Conservation (phyloP, 306 rosid genomes). For the Cucurbita ficifolia region DNA sequence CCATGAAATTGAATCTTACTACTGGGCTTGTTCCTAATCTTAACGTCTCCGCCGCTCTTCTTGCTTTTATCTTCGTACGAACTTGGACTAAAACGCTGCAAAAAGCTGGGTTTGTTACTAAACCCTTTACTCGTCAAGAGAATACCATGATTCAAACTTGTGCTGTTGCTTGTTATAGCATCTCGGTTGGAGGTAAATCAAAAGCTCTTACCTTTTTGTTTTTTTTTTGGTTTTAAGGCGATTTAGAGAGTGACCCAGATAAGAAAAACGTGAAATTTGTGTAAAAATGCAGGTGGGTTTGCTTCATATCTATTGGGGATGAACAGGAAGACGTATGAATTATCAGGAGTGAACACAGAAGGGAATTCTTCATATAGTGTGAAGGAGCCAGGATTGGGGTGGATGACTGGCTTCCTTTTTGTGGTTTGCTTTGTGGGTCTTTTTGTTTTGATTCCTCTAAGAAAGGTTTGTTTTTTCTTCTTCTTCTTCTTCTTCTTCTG, state of each 20-base stretch:
- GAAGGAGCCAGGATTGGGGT: conserved; percentile 78
- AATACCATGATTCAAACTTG: conserved; percentile 89
- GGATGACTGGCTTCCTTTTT: conserved; percentile 76
- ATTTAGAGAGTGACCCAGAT: neutral
- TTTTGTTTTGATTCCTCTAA: conserved; percentile 77
- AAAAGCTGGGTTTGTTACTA: conserved; percentile 44
- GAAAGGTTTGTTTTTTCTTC: conserved; percentile 36
- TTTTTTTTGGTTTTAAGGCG: neutral
- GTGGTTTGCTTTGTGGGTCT: conserved; percentile 93
- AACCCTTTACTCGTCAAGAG: conserved; percentile 83
- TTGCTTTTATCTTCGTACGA: conserved; percentile 52
- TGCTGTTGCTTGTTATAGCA: conserved; percentile 80
- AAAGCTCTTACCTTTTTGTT: neutral
- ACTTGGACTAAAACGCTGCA: conserved; percentile 55
- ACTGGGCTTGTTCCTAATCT: conserved; percentile 77
- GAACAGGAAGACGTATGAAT: conserved; percentile 59
- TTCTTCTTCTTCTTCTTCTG: too few species aligned
- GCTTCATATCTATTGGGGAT: conserved; percentile 76
- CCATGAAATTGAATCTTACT: conserved; percentile 81
- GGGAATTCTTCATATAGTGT: conserved; percentile 39
- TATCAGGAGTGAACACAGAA: conserved; percentile 49
- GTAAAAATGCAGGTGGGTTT: conserved; percentile 51
- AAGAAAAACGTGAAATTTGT: neutral
- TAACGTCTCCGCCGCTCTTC: conserved; percentile 82
- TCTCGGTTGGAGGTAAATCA: conserved; percentile 55